Evolutionary conservation across 495 filamentous ascomycete species (phyloP), one percentile per base, ranked within the genome.

Genomic region (Tirmania nivea): DNA sequence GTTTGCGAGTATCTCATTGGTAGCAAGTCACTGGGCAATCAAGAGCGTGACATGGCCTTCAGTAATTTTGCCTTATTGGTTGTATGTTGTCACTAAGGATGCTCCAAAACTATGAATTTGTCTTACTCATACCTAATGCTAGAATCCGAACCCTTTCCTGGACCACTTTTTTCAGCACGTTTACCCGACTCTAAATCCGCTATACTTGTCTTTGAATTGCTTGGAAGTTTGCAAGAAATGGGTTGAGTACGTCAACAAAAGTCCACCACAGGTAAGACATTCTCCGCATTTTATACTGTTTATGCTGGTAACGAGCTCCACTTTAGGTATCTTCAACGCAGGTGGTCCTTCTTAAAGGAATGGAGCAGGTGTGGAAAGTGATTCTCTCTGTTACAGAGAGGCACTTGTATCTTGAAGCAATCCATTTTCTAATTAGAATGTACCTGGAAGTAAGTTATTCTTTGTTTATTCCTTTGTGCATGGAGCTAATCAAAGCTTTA

Each of bases 301-400:
- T 11, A 36, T 16, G 31, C 19, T 49, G 35, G 25, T 42, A 4
- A 19, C 42, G 14, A 48, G 42, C 31, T 34, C 39, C 21, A 36
- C 25, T 34, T 17, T 34, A 55, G 8, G 5, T 2, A 25, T 19
- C 19, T 37, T 37, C 37, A 48, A 19, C 12, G n/a, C 34, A 48
- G 35, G 55, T 59, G 10, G 67, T 78, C 19, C 60, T 70, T 12
- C 72, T 81, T 51, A 69, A 74, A 16, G 82, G 80, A 9, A 72
- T 84, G 50, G 84, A 90, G 52, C 73, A 84, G 45, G 70, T 95
- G 49, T 96, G 89, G 89, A 77, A 75, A 14, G 78, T 94, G 60
- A 78, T 89, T 16, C 63, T 94, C 49, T 78, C 73, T 17, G 79
- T 84, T 11, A 78, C 48, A 50, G 16, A 19, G n/a, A 19, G 77